Evolutionary conservation across 1,139 yeast species (phyloP).

Genomic region (Yamadazyma trypodendri): DNA sequence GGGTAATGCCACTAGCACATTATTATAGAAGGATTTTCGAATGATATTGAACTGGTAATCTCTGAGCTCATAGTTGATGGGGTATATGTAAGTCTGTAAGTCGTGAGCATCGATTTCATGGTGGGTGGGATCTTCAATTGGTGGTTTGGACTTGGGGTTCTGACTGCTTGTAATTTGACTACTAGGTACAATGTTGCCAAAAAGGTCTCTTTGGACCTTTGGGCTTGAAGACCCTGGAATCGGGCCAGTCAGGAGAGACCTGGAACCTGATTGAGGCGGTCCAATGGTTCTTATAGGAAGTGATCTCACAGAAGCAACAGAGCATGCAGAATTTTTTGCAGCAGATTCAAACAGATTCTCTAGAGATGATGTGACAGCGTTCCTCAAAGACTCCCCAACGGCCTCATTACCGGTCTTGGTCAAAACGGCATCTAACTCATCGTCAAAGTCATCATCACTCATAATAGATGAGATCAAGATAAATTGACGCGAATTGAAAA

Average conservation of each 20-base stretch:
- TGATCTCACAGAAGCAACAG: too few species aligned
- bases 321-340: too few species aligned
- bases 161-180: constrained; percentile 1
- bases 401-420: constrained; percentile 3
- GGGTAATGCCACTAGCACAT: constrained; percentile 86
- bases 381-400: not conserved
- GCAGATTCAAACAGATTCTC: too few species aligned
- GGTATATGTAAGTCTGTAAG: constrained; percentile 64
- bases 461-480: constrained; percentile 4
- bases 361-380: not conserved
- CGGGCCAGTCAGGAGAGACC: too few species aligned
- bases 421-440: constrained; percentile 14
- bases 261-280: constrained; percentile 1
- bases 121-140: constrained; percentile 40
- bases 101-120: constrained; percentile 46
- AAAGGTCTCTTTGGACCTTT: constrained; percentile 11
- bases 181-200: constrained; percentile 9
- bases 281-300: too few species aligned
- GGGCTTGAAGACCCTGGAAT: constrained; percentile 3
- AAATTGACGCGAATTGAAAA: too few species aligned
- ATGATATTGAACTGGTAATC: constrained; percentile 89
- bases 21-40: constrained; percentile 65
- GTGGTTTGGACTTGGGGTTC: not conserved
- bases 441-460: constrained; percentile 16
- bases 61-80: constrained; percentile 78